Evolutionary conservation across 352 stramenopile species (phyloP).

Genomic region (Phytophthora colocasiae): DNA sequence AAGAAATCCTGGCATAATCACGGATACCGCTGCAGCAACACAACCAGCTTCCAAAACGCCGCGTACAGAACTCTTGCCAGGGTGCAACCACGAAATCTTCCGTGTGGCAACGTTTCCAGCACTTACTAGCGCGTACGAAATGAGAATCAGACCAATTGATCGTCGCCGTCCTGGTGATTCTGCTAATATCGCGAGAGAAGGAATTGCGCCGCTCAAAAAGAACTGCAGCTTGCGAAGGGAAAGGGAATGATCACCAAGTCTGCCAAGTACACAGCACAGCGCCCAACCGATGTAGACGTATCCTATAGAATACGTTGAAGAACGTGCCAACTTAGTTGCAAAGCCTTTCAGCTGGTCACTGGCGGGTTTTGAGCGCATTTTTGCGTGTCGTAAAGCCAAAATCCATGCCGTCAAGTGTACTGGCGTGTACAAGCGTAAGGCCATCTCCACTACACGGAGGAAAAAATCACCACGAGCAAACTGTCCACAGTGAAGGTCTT

Average conservation of each 20-base stretch:
- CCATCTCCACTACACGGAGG: constrained; percentile 11
- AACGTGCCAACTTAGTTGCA: constrained; percentile 9
- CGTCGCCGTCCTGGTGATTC: constrained; percentile 50
- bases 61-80: constrained; percentile 28
- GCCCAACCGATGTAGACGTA: constrained; percentile 22
- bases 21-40: constrained; percentile 38
- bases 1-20: constrained; percentile 36
- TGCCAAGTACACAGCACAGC: constrained; percentile 15
- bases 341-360: constrained; percentile 12
- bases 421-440: constrained; percentile 11
- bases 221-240: constrained; percentile 49
- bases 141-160: constrained; percentile 62
- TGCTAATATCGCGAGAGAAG: constrained; percentile 53
- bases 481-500: constrained; percentile 8
- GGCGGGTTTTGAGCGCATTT: constrained; percentile 8
- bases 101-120: constrained; percentile 44
- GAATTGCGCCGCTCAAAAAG: constrained; percentile 46
- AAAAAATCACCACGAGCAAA: constrained; percentile 14
- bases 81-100: constrained; percentile 35
- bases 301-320: constrained; percentile 9
- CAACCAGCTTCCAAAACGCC: constrained; percentile 41
- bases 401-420: constrained; percentile 20
- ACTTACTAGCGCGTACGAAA: constrained; percentile 63
- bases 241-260: constrained; percentile 12
- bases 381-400: constrained; percentile 8